Evolutionary conservation across 2,329 filamentous ascomycete genomes (phyloP).

Genomic region (Clarireedia monteithiana): DNA sequence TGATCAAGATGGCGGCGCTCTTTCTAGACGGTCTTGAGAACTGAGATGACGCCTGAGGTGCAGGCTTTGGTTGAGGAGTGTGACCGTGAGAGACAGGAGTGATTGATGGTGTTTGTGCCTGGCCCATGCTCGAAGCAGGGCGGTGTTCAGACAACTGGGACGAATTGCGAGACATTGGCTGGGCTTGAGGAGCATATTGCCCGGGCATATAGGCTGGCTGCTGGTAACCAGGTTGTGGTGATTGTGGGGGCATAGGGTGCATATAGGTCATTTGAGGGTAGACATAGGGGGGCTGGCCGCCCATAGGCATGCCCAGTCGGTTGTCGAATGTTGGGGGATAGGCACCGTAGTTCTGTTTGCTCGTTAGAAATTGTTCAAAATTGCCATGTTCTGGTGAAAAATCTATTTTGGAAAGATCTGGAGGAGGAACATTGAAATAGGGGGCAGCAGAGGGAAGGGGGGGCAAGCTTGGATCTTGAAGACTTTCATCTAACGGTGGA

Average conservation of each 20-base stretch:
- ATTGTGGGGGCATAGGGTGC: slow-evolving; percentile 31
- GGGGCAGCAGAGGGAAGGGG: slow-evolving; percentile 24
- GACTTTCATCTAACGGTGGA: slow-evolving; percentile 1
- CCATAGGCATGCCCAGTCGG: slow-evolving; percentile 31
- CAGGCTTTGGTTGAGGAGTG: slow-evolving; percentile 45
- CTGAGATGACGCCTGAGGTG: slow-evolving; percentile 30
- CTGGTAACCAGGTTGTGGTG: slow-evolving; percentile 40
- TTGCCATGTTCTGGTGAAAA: slow-evolving; percentile 61
- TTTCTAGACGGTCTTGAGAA: slow-evolving; percentile 36
- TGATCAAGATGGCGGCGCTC: slow-evolving; percentile 75
- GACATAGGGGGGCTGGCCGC: slow-evolving; percentile 30
- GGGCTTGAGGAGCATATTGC: slow-evolving; percentile 40
- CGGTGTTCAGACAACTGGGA: slow-evolving; percentile 66
- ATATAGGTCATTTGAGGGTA: slow-evolving; percentile 46
- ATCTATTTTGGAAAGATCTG: slow-evolving; percentile 36
- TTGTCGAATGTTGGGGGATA: slow-evolving; percentile 48
- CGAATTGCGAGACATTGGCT: slow-evolving; percentile 73
- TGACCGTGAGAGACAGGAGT: slow-evolving; percentile 39
- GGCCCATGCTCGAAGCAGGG: slow-evolving; percentile 37
- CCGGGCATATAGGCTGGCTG: slow-evolving; percentile 32
- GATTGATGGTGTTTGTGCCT: slow-evolving; percentile 29
- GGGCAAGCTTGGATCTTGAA: slow-evolving; percentile 12
- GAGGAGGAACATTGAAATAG: slow-evolving; percentile 15
- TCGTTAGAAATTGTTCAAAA: slow-evolving; percentile 54
- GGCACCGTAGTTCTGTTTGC: slow-evolving; percentile 47